Base-by-base conservation (phyloP, 2,329 filamentous ascomycete species). In the Plenodomus lindquistii region DNA sequence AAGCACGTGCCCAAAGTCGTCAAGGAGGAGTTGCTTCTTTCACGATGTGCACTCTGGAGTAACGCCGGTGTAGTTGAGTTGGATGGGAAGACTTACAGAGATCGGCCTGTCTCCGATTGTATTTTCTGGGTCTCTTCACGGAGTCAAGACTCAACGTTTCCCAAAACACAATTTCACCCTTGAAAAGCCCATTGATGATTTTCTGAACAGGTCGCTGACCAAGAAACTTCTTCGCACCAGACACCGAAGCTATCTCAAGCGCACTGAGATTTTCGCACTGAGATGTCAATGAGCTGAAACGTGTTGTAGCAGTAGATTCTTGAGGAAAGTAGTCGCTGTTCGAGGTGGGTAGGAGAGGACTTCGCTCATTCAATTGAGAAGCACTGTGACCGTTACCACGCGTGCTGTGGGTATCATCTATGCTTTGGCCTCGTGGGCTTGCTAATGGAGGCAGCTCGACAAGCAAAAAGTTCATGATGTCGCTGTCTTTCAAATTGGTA, bases 81-180 rank as follows among this genome's bases (percentile, higher is more conserved):
- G 6, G 15, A 31, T 4, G 15, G 27, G 27, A 13, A 16, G 13
- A 53, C 51, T 43, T 43, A 54, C 51, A 70, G 0, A 61, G 60
- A 46, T 71, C 68, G 8, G 65, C 60, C 40, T 63, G 62, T 46
- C 57, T 60, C 55, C 78, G 75, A 66, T 89, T 89, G 73, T 94
- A 95, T 55, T 89, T 84, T 18, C 87, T 85, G 1, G 90, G 86
- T 62, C 85, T 84, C 72, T 95, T 96, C 48, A 80, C 82, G 0
- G 89, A 85, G 62, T 87, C 77, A 8, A 89, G 81, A 8, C 83
- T 86, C n/a, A 96, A 76, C 5, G 79, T 83, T 51, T 91, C 87
- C 91, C 90, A 96, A 69, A 95, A 94, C 31, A 92, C 83, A 51
- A 96, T 91, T 57, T 92, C 86, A 38, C 91, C 91, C 54, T 65